Evolutionary conservation across 257 asterid genomes (phyloP).

Genomic region (Lycium barbarum): DNA sequence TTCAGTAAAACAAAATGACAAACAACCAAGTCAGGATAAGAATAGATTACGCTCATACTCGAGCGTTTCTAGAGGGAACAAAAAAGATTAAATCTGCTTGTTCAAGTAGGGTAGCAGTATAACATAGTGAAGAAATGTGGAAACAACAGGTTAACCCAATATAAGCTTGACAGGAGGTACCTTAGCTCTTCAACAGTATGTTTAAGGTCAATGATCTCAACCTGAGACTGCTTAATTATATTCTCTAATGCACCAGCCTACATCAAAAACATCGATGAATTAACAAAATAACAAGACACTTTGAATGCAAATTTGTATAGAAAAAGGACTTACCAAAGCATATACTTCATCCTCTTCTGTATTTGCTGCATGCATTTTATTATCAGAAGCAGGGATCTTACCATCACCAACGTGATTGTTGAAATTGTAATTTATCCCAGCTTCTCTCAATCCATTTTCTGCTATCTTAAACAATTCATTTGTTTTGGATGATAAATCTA

Average conservation of each 20-base stretch:
- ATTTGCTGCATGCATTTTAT: constrained; percentile 49
- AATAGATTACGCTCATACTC: not conserved
- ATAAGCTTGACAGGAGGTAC: constrained; percentile 48
- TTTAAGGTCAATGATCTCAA: constrained; percentile 95
- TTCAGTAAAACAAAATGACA: constrained; percentile 38
- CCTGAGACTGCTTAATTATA: constrained; percentile 92
- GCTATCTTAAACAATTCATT: constrained; percentile 89
- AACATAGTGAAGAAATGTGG: not conserved
- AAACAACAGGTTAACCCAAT: constrained; percentile 4
- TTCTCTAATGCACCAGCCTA: constrained; percentile 96
- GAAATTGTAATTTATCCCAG: constrained; percentile 87
- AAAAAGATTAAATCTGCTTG: not conserved
- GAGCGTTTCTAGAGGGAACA: not conserved
- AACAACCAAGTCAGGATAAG: constrained; percentile 21
- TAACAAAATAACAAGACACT: constrained; percentile 31
- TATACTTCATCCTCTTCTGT: constrained; percentile 85
- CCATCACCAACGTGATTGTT: constrained; percentile 50
- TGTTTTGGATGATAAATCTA: constrained; percentile 80
- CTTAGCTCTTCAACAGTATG: constrained; percentile 89
- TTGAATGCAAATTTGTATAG: not conserved
- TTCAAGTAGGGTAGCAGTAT: not conserved
- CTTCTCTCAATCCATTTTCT: constrained; percentile 84
- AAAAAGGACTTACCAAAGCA: constrained; percentile 68
- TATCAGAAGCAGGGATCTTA: constrained; percentile 51
- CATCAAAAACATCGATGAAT: constrained; percentile 35